Base-by-base conservation (phyloP, 177 flowering plant genomes). In the Telopea speciosissima region DNA sequence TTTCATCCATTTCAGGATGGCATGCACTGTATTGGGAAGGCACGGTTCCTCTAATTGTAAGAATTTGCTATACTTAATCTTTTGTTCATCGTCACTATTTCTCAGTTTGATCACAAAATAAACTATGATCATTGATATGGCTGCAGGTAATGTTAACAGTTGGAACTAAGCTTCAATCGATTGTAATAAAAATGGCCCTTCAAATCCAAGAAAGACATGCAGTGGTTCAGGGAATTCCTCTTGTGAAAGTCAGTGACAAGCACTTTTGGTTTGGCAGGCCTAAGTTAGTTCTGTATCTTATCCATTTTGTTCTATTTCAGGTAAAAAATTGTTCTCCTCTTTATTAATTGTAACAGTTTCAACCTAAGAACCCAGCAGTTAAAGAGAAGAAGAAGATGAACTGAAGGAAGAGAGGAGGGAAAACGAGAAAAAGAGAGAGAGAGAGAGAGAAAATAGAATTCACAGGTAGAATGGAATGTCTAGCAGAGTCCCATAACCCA, bases 221-320 rank as follows among this genome's bases (percentile, higher is more conserved):
- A 8, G 95, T 93, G 11, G 90, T 96, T 65, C 97, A 91, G 78
- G 98, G 99, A 72, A 93, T 93, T 73, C 98, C 99, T 28, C 88
- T 93, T 62, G 97, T 91, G 28, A 87, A 91, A 85, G 91, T 90
- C 77, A 84, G 91, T 21, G 98, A 96, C 80, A 69, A 67, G 13
- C 81, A 91, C 75, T 96, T 96, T 79, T 93, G 99, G 99, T 91
- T 96, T 69, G 26, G 83, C 58, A 75, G 88, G 85, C 97, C 98
- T 28, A 75, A 74, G 13, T 71, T 93, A 62, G 73, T 91, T 73
- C 86, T 96, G 26, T 77, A 82, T 79, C 89, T 91, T 67, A 89
- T 96, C 74, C 99, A 93, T 76, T 89, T 86, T 70, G 81, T 89
- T 60, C 84, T 93, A 36, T 96, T 95, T 80, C 89, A 83, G 97